Conservation (phyloP, 2,329 filamentous ascomycete genomes). For the Elsinoe batatas region DNA sequence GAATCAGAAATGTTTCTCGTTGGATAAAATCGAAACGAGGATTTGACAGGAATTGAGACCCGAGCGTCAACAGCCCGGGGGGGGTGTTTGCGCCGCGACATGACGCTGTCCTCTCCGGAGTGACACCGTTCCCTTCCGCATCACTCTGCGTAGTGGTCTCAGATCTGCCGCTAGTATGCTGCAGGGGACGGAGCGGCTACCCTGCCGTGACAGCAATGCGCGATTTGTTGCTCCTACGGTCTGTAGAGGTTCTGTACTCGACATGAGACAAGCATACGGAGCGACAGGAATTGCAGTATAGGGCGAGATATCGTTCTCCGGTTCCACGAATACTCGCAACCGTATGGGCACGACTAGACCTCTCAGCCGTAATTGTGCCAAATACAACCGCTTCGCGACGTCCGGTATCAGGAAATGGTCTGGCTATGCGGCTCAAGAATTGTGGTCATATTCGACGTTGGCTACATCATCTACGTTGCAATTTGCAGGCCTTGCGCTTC, state of each 20-base stretch:
- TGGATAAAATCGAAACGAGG: conserved; percentile 6
- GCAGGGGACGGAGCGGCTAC: conserved; percentile 11
- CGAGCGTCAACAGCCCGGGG: conserved; percentile 1
- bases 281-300: background rate
- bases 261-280: background rate
- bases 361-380: background rate
- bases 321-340: background rate
- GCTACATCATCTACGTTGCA: conserved; percentile 4
- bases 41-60: background rate
- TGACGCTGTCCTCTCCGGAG: conserved; percentile 8
- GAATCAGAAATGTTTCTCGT: conserved; percentile 7
- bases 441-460: conserved; percentile 4
- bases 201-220: conserved; percentile 6
- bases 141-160: background rate
- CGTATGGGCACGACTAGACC: background rate
- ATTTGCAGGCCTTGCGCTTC: background rate
- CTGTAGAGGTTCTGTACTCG: background rate
- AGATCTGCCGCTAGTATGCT: conserved; percentile 4
- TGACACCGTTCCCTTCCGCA: conserved; percentile 1
- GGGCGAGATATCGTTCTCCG: background rate
- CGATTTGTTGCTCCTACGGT: background rate
- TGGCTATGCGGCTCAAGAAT: background rate
- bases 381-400: background rate
- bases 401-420: background rate
- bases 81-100: background rate